Evolutionary conservation across 2,329 filamentous ascomycete genomes (phyloP), one percentile per base, ranked within the genome.

Genomic region (Chrysoporthe deuterocubensis): DNA sequence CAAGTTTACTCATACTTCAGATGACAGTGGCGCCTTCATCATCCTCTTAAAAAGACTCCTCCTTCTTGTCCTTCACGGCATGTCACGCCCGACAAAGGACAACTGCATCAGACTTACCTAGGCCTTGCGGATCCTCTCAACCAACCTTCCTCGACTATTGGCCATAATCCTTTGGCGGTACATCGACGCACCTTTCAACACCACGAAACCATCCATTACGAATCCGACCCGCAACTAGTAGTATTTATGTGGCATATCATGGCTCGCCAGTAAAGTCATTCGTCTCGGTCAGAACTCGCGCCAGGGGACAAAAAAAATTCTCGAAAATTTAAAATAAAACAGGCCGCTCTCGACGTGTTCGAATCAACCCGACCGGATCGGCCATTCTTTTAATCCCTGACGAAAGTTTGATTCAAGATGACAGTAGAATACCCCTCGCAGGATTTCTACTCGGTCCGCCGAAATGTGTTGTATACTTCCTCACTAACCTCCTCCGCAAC

Each of bases 401-500:
- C 62, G 11, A 44, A 65, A 63, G 16, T 59, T 64, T 37, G 21
- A 74, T 74, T 75, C 82, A 90, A 89, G 80, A 90, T 90, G 88
- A 81, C 81, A 81, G 82, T 82, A 78, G 80, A 83, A 75, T 77
- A 82, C 78, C 79, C 82, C 76, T 85, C 84, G 78, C 82, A 85
- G 80, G 81, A 81, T 78, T 83, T 83, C 76, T 80, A 81, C 78
- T 78, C 79, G 71, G 76, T 80, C 73, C 79, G 81, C 75, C 81
- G 77, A 77, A 83, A 85, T 82, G 81, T 81, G 69, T 86, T 89
- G 72, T 94, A 93, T 80, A 87, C 87, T 77, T 87, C 89, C 69
- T 90, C 90, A 54, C 81, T 93, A 83, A 88, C 90, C 75, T 90
- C 90, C 67, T 92, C 91, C 73, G 88, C 91, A 68, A 93, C 92